These are phyloP conservation scores for Myriosclerotinia scirpicola DNA, from an alignment of 2,329 filamentous ascomycete species.

Conservation along the genomic window DNA sequence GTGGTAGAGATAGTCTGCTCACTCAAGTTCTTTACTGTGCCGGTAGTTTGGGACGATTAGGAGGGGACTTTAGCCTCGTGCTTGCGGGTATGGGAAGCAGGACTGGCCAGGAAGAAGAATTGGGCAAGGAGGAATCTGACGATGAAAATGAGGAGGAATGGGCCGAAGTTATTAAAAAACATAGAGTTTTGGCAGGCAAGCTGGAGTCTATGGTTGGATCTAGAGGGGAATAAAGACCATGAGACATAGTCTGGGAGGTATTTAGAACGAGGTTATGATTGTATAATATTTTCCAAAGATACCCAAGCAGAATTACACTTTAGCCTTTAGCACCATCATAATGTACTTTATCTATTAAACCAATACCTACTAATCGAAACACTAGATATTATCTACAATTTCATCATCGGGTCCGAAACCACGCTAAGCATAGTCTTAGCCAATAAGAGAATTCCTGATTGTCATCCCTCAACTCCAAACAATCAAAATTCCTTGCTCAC, in stretches of 20 bases:
- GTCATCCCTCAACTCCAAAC: slow-evolving; percentile 15
- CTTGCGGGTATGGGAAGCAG: slow-evolving; percentile 58
- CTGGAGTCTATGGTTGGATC: slow-evolving; percentile 65
- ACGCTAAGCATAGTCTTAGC: slow-evolving; percentile 10
- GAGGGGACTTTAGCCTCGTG: slow-evolving; percentile 89
- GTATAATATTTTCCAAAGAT: slow-evolving; percentile 7
- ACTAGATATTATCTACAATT: not conserved
- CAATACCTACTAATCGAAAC: too few species aligned
- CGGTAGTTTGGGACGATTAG: slow-evolving; percentile 82
- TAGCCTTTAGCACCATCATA: not conserved
- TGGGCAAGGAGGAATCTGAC: slow-evolving; percentile 46
- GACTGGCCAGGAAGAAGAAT: slow-evolving; percentile 41
- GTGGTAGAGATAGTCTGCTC: slow-evolving; percentile 79
- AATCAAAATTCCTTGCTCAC: not conserved
- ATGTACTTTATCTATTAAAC: not conserved
- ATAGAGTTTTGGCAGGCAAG: slow-evolving; percentile 78
- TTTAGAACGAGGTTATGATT: not conserved
- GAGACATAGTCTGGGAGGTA: not conserved
- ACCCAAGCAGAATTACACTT: slow-evolving; percentile 9
- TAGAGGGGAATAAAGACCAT: slow-evolving; percentile 28
- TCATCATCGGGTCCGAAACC: not conserved
- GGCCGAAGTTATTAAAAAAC: slow-evolving; percentile 86
- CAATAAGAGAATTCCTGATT: slow-evolving; percentile 19
- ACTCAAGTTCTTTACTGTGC: slow-evolving; percentile 94
- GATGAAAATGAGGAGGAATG: slow-evolving; percentile 60